phyloP scores from a whole-genome alignment of 371 early-diverging fungal species.

The Apophysomyces variabilis region DNA sequence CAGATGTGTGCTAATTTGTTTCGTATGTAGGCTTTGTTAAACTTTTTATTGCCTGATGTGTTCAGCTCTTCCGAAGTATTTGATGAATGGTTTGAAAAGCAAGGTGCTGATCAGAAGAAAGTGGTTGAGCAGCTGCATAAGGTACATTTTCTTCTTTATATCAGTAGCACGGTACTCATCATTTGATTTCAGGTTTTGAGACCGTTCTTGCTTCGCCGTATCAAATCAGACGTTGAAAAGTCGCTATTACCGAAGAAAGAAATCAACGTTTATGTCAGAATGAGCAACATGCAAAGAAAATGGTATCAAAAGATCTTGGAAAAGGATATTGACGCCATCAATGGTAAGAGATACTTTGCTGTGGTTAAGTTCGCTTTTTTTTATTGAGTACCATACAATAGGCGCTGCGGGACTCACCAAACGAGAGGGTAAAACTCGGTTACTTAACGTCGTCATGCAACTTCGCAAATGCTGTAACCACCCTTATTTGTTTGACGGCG shows the following conservation, averaged over 20 bases:
- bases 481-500: slow-evolving; percentile 99
- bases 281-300: slow-evolving; percentile 95
- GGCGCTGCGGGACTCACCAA: slow-evolving; percentile 57
- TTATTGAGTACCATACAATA: slow-evolving; percentile 2
- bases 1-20: background rate
- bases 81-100: slow-evolving; percentile 86
- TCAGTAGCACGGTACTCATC: background rate
- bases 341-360: slow-evolving; percentile 57
- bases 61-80: slow-evolving; percentile 94
- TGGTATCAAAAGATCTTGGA: slow-evolving; percentile 98
- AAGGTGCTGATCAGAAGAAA: slow-evolving; percentile 80
- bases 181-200: slow-evolving; percentile 65
- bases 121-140: slow-evolving; percentile 93
- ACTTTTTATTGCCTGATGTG: slow-evolving; percentile 97
- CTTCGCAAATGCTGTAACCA: slow-evolving; percentile 99
- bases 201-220: slow-evolving; percentile 96
- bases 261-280: slow-evolving; percentile 93
- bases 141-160: slow-evolving; percentile 38
- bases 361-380: background rate
- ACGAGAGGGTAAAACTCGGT: slow-evolving; percentile 82
- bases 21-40: slow-evolving; percentile 79
- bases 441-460: slow-evolving; percentile 99
- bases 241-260: slow-evolving; percentile 97
- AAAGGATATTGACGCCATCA: slow-evolving; percentile 97
- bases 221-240: slow-evolving; percentile 99